Base-by-base conservation (phyloP, 805 yeast species). In the Metschnikowia lochheadii region DNA sequence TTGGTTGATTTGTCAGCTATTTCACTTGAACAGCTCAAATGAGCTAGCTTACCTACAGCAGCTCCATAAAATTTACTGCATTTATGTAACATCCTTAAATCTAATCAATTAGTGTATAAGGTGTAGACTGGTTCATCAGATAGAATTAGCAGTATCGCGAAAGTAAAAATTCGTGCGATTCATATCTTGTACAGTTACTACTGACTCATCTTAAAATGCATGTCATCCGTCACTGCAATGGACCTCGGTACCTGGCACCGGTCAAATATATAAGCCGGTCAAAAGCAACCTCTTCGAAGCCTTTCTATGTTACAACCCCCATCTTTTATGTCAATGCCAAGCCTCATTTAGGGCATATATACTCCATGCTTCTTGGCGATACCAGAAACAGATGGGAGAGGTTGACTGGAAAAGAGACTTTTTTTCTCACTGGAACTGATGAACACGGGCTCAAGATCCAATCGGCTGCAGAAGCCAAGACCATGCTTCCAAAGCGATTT, bases 371-470 rank as follows among this genome's bases (percentile, higher is more conserved):
- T 0, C 67, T 94, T 41, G 83, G 91, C 45, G 99, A 94, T 67
- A 84, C 84, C 1, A 74, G 84, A 46, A 79, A 77, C 53, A 74
- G 97, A 56, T 92, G 96, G 96, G 79, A 79, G 35, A 64, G 57
- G 50, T 68, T 77, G 1, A 67, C 80, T 0, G 47, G 37, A 17
- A 58, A 55, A 3, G 37, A 52, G 18, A 68, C 83, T 0, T 78
- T 70, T 52, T 78, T 91, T 61, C 80, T 88, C 6, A 94, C 98
- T 0, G 99, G 99, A 0, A 91, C 97, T 0, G 99, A 94, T 65
- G 99, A 94, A 67, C 99, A 94, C 65, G 99, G 99, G 0, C 69
- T 90, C 49, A 94, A 94, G 71, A 92, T 92, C 31, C 96, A 89
- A 59, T 75, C 80, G n/a, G 97, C 95, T 0, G 96, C 97, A 0